Evolutionary conservation across 345 rosid genomes (phyloP).

Genomic region (Syzygium aqueum): DNA sequence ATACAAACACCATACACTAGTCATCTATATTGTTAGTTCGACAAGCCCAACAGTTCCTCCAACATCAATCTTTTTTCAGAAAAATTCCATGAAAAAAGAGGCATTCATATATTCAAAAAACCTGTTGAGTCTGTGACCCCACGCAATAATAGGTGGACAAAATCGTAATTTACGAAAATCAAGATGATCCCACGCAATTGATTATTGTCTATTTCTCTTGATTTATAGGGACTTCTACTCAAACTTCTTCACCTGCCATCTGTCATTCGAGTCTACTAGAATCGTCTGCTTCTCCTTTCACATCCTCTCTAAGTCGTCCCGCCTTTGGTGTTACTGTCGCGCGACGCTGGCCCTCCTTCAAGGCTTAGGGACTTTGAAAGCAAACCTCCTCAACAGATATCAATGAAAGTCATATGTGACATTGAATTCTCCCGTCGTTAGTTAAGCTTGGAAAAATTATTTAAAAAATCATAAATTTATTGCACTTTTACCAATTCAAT

Average conservation of each 20-base stretch:
- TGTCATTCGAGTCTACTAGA: background rate
- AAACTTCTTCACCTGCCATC: background rate
- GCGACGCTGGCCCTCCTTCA: background rate
- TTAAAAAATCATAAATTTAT: too few species aligned
- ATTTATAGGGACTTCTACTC: background rate
- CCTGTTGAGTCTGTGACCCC: too few species aligned
- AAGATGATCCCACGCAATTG: background rate
- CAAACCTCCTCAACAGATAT: background rate
- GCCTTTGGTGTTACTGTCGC: background rate
- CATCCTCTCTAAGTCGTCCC: rapidly evolving
- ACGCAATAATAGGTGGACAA: too few species aligned
- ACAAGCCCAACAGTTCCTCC: background rate
- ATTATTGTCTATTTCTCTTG: background rate
- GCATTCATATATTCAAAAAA: background rate
- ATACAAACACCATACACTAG: background rate
- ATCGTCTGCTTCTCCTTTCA: rapidly evolving
- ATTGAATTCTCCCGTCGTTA: background rate
- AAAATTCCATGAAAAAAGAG: background rate
- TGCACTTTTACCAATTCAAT: too few species aligned
- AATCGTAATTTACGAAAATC: background rate
- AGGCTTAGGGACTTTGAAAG: background rate
- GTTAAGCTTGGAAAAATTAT: background rate
- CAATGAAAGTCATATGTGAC: background rate
- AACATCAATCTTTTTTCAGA: too few species aligned
- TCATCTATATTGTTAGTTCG: background rate